Evolutionary conservation across 768 basidiomycete species (phyloP), one percentile per base, ranked within the genome.

Genomic region (Tylopilus felleus): DNA sequence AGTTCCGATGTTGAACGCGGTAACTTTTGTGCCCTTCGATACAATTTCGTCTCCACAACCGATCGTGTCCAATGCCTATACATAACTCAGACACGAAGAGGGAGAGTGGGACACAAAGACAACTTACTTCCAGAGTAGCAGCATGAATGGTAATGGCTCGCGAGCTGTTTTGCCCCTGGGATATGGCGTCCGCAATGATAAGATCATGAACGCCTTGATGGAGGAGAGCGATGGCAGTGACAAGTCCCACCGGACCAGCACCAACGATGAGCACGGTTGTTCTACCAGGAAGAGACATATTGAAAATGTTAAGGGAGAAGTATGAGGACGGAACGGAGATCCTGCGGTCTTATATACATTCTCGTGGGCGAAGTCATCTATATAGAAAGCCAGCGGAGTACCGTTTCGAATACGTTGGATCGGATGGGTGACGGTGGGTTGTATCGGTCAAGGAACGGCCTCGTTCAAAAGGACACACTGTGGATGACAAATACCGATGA

Each of bases 211-310:
- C 71, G 3, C 74, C 75, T 6, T 76, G 71, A 12, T 74, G 66
- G 17, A 69, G 59, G 5, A 82, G 74, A 21, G 79, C 73, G 16
- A 79, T 60, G 16, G 80, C 80, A 42, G 72, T 65, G 2, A 75
- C 67, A 43, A 81, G 74, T 12, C 81, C 80, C 0, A 71, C 63
- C 21, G 80, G 80, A 14, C 80, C 80, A 19, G 77, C 77, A 36
- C 79, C 80, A 12, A 82, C 75, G 25, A 82, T 71, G 45, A 82
- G 74, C 19, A 81, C 65, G 19, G 74, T 74, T 3, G 77, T 75
- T 39, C 53, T 62, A 2, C 59, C 48, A 0, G 76, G 75, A 16
- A 74, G 61, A 29, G 71, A 61, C 59, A 60, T 60, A 17, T 4
- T 29, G 16, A 50, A 3, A 25, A 17, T 56, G 13, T 42, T 8